These are phyloP conservation scores for Stachybotrys chartarum DNA, from an alignment of 2,329 filamentous ascomycete species.

Conservation along the genomic window DNA sequence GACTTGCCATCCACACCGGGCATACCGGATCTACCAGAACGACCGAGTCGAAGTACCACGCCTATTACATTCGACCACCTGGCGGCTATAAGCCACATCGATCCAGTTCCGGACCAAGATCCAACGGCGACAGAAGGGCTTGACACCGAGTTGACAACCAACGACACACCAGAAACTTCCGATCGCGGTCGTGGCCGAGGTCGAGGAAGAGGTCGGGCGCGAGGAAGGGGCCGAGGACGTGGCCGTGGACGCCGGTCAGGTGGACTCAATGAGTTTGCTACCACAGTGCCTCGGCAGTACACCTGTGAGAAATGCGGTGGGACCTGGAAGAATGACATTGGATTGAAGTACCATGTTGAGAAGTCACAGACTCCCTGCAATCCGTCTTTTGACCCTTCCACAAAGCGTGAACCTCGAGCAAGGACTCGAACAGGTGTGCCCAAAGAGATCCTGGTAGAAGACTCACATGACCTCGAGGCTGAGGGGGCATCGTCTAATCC, in stretches of 20 bases:
- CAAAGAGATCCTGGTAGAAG: constrained; percentile 6
- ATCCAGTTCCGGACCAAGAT: too few relatives aligned
- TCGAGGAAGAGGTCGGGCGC: constrained; percentile 6
- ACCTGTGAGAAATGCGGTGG: constrained; percentile 46
- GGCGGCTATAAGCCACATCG: too few relatives aligned
- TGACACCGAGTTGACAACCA: constrained; percentile 7
- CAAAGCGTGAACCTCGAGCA: constrained; percentile 3
- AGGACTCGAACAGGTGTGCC: constrained; percentile 4
- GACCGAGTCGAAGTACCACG: too few relatives aligned
- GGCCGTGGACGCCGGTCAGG: constrained; percentile 1
- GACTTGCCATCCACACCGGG: too few relatives aligned
- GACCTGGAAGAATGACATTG: constrained; percentile 51
- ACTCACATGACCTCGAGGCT: neutral
- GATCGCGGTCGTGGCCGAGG: constrained; percentile 5
- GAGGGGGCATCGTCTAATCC: neutral
- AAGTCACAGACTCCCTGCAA: constrained; percentile 50
- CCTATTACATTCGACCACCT: too few relatives aligned
- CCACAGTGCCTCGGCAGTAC: constrained; percentile 23
- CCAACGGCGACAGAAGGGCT: constrained; percentile 2
- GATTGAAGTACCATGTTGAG: constrained; percentile 50
- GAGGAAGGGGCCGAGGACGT: constrained; percentile 1
- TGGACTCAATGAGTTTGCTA: constrained; percentile 6
- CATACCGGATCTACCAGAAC: too few relatives aligned
- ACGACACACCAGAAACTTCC: neutral
- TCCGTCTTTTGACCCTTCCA: constrained; percentile 24